Conservation (phyloP, 2,329 filamentous ascomycete species). For the Geosmithia flava region DNA sequence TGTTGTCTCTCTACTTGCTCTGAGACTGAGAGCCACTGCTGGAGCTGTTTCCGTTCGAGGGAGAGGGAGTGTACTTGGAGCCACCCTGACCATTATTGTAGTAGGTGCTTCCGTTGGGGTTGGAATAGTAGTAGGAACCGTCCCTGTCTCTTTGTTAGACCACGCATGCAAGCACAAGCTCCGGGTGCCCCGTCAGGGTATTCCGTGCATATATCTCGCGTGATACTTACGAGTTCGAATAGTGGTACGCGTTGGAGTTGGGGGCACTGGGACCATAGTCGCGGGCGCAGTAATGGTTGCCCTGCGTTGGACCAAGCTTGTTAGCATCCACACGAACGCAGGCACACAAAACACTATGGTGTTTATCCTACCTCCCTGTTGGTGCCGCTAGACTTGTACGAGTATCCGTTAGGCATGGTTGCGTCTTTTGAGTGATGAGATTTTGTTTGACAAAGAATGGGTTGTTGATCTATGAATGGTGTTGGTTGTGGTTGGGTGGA, state of each 20-base stretch:
- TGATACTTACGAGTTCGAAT: slow-evolving; percentile 53
- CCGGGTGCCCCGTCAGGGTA: no score
- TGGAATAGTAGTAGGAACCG: slow-evolving; percentile 64
- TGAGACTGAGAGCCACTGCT: no score
- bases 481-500: no score
- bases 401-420: slow-evolving; percentile 15
- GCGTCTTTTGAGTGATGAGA: not conserved
- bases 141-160: slow-evolving; percentile 18
- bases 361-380: slow-evolving; percentile 42
- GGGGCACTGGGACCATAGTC: slow-evolving; percentile 45
- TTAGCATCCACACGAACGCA: not conserved
- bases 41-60: slow-evolving; percentile 22
- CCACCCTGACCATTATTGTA: slow-evolving; percentile 47
- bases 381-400: slow-evolving; percentile 40
- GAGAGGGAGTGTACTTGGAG: slow-evolving; percentile 48
- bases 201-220: no score
- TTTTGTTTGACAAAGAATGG: no score
- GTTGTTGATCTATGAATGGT: no score
- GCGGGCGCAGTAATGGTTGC: slow-evolving; percentile 55
- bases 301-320: slow-evolving; percentile 25
- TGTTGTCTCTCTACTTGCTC: no score
- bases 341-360: not conserved
- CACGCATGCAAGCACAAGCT: not conserved
- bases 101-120: slow-evolving; percentile 56
- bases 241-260: slow-evolving; percentile 53